Evolutionary conservation across 2,329 filamentous ascomycete genomes (phyloP), one percentile per base, ranked within the genome.

Genomic region (Cladophialophora immunda): DNA sequence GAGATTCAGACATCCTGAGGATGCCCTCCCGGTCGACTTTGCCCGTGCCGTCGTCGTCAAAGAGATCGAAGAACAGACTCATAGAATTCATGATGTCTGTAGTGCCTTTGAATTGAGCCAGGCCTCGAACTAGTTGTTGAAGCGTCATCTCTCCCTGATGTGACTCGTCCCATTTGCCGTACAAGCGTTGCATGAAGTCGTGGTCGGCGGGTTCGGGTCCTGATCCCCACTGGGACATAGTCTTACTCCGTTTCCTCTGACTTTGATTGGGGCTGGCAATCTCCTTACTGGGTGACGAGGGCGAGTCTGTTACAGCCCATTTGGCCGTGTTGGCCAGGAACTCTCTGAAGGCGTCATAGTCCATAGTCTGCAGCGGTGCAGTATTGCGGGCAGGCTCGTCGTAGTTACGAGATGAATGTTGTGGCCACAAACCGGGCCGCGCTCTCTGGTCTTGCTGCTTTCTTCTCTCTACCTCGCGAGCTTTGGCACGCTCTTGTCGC

Each of bases 31-130:
- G 89, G 75, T 98, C 95, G 4, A 99, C 94, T 73, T 88, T 93
- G 29, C 95, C 95, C 76, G 97, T 93, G 1, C 89, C 87, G 74
- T 94, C 91, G 71, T 99, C 94, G 76, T 99, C 95, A 77, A 98
- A 97, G 0, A 99, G 87, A 75, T 97, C 92, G 73, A 99, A 99
- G 78, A 99, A 98, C 80, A 98, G 98, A 67, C 90, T 95, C 75
- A 99, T 98, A 66, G 92, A 95, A 32, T 92, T 92, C 94, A 99
- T 97, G 71, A 99, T 97, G 78, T 99, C 95, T 55, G 90, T 90
- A 63, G 91, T 93, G 8, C 95, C 94, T 78, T 97, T 98, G 75
- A 99, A 92, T 15, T 92, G 89, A 1, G 94, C 94, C 54, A 99
- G 83, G 0, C 95, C 95, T 19, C 90, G 91, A 4, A 98, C 95